Evolutionary conservation across 2,329 filamentous ascomycete species (phyloP), one percentile per base, ranked within the genome.

Genomic region (Stylonectria norvegica): DNA sequence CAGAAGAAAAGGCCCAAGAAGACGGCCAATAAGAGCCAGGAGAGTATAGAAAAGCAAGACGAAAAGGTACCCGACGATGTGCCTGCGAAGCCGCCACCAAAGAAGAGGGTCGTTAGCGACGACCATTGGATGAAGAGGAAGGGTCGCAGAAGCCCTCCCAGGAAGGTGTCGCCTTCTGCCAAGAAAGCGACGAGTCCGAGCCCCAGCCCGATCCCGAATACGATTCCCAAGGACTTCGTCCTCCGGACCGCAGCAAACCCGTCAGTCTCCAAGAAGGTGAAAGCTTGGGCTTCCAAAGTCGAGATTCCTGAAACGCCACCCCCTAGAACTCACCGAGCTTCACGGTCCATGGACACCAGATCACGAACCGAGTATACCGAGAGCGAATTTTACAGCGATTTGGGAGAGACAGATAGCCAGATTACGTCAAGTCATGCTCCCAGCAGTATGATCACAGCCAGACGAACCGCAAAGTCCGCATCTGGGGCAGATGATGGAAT

Each of bases 81-180:
- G 38, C 8, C 49, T 38, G 42, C 53, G 66, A 59, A 80, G 37
- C 64, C 72, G 35, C 79, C 87, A 32, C 91, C 91, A 12, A 89
- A 88, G 67, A 96, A 95, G 73, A 81, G 90, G 48, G 88, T 97
- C 38, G 81, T 96, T 46, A 96, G 90, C 61, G 91, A 97, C 67
- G 85, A 86, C 39, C 87, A 95, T 66, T 97, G 91, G 86, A 80
- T 80, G 66, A 83, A 81, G 43, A 80, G 80, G 66, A 83, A 81
- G 44, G 77, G 75, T 46, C 74, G 72, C 43, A 75, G 72, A 45
- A 73, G 63, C 41, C 65, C 73, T 7, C 62, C 71, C 1, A 69
- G 65, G 43, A 68, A 63, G 45, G 59, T 61, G 10, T 63, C 68
- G 2, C 66, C 68, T 2, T 63, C 65, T 6, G n/a, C 15, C 42